Evolutionary conservation across 495 filamentous ascomycete species (phyloP), one percentile per base, ranked within the genome.

Genomic region (Friedmanniomyces endolithicus): DNA sequence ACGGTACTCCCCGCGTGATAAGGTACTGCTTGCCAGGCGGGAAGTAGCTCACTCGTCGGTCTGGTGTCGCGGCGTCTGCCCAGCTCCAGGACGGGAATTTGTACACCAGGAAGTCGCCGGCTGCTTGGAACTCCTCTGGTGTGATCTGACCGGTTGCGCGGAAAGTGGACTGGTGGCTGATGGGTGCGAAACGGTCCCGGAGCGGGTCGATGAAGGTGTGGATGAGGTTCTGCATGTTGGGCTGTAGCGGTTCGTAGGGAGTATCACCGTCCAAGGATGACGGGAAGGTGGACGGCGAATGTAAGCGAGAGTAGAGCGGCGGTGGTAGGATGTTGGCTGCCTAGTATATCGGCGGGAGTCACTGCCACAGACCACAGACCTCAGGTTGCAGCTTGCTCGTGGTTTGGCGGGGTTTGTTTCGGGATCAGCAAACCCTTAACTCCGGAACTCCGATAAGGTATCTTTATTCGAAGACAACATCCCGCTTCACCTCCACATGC

Each of bases 1-100:
- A 96, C 6, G 92, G 92, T 47, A 97, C 92, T 34, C 90, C 86
- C 40, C 90, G 84, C 7, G 94, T 95, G 1, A 97, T 87, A 12
- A 99, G 77, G 62, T 86, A 99, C 77, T 99, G 92, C 70, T 99
- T 99, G 0, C 83, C 88, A 0, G 82, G 72, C 2, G 92, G 92
- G 0, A 99, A 83, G 63, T 95, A 85, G 48, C 74, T 69, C 17
- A 86, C 86, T 46, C 90, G 86, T 63, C 88, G 86, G 29, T 79
- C 74, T 1, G 82, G 77, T 19, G 78, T 78, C 11, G 89, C 87
- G 46, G 90, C 90, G 61, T 90, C 87, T 54, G 82, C 79, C 92
- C 92, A 99, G n/a, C 87, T 84, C 92, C 92, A 99, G 44, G 90
- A 92, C 6, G 92, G 92, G 70, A 99, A 99, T 74, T 95, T 97